phyloP scores from a whole-genome alignment of 1,284 basidiomycete species.

The Schizopora paradoxa region DNA sequence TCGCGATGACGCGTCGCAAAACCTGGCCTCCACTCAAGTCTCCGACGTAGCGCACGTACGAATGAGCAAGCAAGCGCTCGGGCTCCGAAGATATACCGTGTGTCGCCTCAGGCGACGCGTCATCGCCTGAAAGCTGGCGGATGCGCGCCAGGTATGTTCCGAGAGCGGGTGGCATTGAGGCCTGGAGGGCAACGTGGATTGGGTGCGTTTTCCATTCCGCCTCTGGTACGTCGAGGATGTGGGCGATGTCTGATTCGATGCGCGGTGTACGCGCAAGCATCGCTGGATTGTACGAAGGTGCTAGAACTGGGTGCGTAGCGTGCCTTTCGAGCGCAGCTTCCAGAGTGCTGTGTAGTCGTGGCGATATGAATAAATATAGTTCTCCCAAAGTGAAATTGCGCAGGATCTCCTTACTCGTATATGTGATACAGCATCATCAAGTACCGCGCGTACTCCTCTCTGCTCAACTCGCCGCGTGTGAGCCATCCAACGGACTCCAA shows the following conservation, averaged over 20 bases:
- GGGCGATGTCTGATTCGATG: slow-evolving; percentile 62
- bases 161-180: slow-evolving; percentile 46
- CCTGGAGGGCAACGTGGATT: slow-evolving; percentile 40
- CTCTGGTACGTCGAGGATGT: slow-evolving; percentile 53
- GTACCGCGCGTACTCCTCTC: slow-evolving; percentile 65
- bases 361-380: neutral
- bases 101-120: slow-evolving; percentile 15
- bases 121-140: slow-evolving; percentile 36
- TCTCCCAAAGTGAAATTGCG: slow-evolving; percentile 9
- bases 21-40: slow-evolving; percentile 81
- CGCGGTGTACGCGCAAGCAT: slow-evolving; percentile 57
- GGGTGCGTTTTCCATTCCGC: slow-evolving; percentile 51
- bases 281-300: slow-evolving; percentile 67
- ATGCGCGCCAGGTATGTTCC: slow-evolving; percentile 48
- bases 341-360: slow-evolving; percentile 41
- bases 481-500: slow-evolving; percentile 57
- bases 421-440: slow-evolving; percentile 75
- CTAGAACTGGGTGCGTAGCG: slow-evolving; percentile 54
- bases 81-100: slow-evolving; percentile 47
- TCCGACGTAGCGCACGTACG: slow-evolving; percentile 83
- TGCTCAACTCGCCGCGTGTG: slow-evolving; percentile 53
- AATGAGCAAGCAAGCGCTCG: slow-evolving; percentile 63
- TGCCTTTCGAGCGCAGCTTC: slow-evolving; percentile 63
- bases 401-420: slow-evolving; percentile 55
- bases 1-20: slow-evolving; percentile 57